These are phyloP conservation scores for Sporisorium graminicola DNA, from an alignment of 1,284 basidiomycete species.

Conservation along the genomic window DNA sequence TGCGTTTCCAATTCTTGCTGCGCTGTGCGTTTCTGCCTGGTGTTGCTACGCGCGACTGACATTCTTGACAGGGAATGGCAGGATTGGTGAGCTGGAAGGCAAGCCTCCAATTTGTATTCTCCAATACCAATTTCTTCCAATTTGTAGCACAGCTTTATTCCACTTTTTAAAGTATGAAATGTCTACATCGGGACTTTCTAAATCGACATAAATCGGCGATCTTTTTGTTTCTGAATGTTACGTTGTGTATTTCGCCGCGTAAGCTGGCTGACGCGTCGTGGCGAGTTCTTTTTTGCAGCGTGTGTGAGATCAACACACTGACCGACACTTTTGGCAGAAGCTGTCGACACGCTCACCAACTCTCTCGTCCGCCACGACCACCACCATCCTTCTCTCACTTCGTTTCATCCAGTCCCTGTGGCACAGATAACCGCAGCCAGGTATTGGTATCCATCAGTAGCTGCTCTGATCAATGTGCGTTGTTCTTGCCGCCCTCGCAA, in stretches of 20 bases:
- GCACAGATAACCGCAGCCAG: not conserved
- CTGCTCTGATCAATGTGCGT: conserved; percentile 6
- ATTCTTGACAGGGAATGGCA: not conserved
- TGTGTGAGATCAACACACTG: conserved; percentile 22
- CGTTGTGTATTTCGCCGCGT: conserved; percentile 1
- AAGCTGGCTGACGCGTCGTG: conserved; percentile 25
- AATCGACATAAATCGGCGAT: not conserved
- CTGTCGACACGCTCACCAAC: not conserved
- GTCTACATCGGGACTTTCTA: not conserved
- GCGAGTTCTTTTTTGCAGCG: not conserved
- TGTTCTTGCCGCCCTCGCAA: not conserved
- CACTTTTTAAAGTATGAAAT: not conserved
- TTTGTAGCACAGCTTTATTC: not conserved
- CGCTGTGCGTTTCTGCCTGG: not conserved
- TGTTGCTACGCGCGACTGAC: too few species aligned
- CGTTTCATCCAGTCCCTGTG: not conserved
- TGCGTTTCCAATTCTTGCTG: not conserved
- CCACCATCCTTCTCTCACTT: conserved; percentile 1
- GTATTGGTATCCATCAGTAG: not conserved
- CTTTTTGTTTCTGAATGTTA: not conserved
- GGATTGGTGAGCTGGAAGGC: conserved; percentile 37
- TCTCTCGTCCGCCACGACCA: not conserved
- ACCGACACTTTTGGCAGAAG: not conserved
- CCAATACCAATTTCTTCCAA: conserved; percentile 9
- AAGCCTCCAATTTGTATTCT: not conserved